Conservation (phyloP, 2,329 filamentous ascomycete species). For the Bipolaris zeicola region DNA sequence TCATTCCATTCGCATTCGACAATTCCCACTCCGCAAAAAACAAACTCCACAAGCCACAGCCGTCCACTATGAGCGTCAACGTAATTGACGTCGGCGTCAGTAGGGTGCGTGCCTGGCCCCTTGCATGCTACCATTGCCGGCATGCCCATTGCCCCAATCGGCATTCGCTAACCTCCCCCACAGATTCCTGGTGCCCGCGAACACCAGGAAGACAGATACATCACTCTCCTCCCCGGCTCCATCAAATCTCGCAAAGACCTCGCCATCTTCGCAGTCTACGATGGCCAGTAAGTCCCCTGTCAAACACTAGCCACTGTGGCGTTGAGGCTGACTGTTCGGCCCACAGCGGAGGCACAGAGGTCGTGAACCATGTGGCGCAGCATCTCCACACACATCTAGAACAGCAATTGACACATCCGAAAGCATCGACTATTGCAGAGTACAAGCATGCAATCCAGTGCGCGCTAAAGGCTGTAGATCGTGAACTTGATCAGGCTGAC, state of each 20-base stretch:
- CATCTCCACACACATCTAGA: conserved; percentile 29
- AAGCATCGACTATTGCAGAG: conserved; percentile 20
- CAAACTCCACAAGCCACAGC: background rate
- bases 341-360: conserved; percentile 27
- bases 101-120: conserved; percentile 15
- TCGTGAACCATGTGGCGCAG: conserved; percentile 23
- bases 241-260: conserved; percentile 31
- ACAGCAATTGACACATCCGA: conserved; percentile 22
- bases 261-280: conserved; percentile 31
- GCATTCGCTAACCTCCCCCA: conserved; percentile 22
- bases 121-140: conserved; percentile 2
- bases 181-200: conserved; percentile 30
- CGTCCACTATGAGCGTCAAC: conserved; percentile 17
- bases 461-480: conserved; percentile 28
- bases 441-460: conserved; percentile 32
- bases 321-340: conserved; percentile 6
- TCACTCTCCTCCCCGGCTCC: conserved; percentile 21
- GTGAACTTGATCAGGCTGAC: conserved; percentile 22
- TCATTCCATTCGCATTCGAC: background rate
- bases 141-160: conserved; percentile 6
- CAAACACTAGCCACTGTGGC: background rate
- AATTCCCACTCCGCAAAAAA: background rate
- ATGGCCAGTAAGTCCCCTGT: conserved; percentile 28
- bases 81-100: conserved; percentile 25
- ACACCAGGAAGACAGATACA: conserved; percentile 33